A percentile compares a stretch with the other conserved stretches of the same genome.
Evolutionary conservation across 768 basidiomycete species (phyloP).

Genomic region (Collybia nuda): DNA sequence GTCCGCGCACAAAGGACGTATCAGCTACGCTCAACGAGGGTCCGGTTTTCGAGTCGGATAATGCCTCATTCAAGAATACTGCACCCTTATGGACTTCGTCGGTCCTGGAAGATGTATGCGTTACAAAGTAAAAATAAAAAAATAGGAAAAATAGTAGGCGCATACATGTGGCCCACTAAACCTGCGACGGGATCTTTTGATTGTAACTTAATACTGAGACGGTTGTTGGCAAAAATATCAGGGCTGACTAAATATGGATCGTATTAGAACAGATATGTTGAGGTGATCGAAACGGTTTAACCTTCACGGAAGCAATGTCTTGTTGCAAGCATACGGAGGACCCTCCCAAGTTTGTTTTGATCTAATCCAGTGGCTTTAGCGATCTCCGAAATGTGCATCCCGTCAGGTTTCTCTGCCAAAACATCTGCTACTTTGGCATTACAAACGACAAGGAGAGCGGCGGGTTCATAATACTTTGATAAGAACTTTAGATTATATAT

Average conservation of each 20-base stretch:
- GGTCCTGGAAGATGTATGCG: neutral
- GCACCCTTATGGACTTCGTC: constrained; percentile 2
- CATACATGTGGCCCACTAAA: neutral
- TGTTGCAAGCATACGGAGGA: constrained; percentile 32
- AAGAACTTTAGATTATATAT: neutral
- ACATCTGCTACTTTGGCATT: constrained; percentile 31
- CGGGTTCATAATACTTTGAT: constrained; percentile 21
- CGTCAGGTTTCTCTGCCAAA: constrained; percentile 29
- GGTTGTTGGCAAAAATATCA: neutral
- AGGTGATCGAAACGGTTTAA: constrained; percentile 5
- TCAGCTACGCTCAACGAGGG: constrained; percentile 4
- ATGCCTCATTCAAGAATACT: neutral
- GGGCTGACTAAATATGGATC: neutral
- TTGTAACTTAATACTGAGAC: neutral
- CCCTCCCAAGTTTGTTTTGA: constrained; percentile 28
- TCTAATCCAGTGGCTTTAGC: constrained; percentile 24
- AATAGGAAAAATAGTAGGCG: neutral
- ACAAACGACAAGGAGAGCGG: constrained; percentile 27
- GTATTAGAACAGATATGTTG: neutral
- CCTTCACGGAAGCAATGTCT: constrained; percentile 39
- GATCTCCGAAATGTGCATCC: constrained; percentile 29
- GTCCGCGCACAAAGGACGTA: constrained; percentile 13
- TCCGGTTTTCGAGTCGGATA: constrained; percentile 7
- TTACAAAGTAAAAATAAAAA: too few species aligned
- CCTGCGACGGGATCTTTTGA: neutral